Conservation (phyloP, 345 rosid species). For the Cardiospermum halicacabum region DNA sequence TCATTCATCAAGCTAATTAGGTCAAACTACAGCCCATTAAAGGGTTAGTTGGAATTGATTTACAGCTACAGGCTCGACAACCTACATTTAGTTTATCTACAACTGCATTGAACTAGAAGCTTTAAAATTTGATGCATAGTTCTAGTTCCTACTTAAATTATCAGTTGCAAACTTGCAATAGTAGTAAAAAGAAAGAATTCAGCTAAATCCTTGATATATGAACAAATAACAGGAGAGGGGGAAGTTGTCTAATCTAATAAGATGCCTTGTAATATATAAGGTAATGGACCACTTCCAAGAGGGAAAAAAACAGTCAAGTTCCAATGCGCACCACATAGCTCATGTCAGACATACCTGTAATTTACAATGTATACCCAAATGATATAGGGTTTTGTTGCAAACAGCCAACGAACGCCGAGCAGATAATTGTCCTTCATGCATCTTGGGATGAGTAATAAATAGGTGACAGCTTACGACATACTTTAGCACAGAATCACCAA, state of each 20-base stretch:
- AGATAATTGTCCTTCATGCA: conserved; percentile 71
- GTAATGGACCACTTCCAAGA: not conserved
- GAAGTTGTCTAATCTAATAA: not conserved
- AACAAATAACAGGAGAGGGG: not conserved
- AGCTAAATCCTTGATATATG: not conserved
- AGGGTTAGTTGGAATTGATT: too few relatives aligned
- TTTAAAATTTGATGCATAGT: not conserved
- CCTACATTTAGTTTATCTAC: too few relatives aligned
- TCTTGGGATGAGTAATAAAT: conserved; percentile 57
- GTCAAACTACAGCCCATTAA: too few relatives aligned
- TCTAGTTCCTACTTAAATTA: not conserved
- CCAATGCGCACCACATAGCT: not conserved
- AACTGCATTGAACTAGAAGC: not conserved
- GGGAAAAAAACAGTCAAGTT: not conserved
- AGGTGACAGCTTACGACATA: conserved; percentile 71
- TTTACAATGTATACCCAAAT: conserved; percentile 48
- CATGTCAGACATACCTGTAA: conserved; percentile 52
- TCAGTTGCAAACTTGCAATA: not conserved
- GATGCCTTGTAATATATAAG: not conserved
- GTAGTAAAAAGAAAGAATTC: not conserved
- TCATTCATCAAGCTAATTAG: too few relatives aligned
- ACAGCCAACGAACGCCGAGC: conserved; percentile 35
- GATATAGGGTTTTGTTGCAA: conserved; percentile 64
- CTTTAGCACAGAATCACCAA: conserved; percentile 93
- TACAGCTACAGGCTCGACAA: too few relatives aligned